A percentile compares a stretch with the other conserved stretches of the same genome.
Evolutionary conservation across 2,329 filamentous ascomycete species (phyloP).

Genomic region (Alternaria conjuncta): DNA sequence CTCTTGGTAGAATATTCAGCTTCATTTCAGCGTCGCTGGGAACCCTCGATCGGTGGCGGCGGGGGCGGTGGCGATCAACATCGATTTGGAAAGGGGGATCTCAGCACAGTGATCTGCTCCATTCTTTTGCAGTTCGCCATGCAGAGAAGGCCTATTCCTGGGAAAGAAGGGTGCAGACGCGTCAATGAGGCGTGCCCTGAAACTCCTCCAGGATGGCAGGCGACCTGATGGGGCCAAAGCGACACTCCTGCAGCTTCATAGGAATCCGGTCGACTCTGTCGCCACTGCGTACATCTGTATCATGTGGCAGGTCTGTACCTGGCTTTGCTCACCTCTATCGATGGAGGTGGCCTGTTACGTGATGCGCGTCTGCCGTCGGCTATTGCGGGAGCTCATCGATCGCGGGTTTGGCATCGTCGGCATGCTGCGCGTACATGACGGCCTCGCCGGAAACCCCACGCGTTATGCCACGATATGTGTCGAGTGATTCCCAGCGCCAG

Average conservation of each 20-base stretch:
- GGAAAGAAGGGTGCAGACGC: background rate
- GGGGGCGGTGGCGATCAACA: background rate
- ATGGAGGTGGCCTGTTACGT: background rate
- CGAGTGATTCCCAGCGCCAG: slow-evolving; percentile 2
- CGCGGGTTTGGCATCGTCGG: background rate
- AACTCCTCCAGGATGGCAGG: background rate
- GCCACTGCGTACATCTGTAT: background rate
- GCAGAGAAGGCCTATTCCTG: background rate
- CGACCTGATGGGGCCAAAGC: background rate
- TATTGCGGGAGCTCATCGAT: background rate
- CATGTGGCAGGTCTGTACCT: background rate
- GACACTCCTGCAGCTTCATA: background rate
- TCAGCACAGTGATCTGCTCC: background rate
- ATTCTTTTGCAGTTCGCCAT: background rate
- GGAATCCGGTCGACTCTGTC: background rate
- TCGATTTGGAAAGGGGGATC: background rate
- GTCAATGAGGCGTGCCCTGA: background rate
- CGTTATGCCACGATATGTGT: slow-evolving; percentile 8
- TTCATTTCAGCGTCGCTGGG: background rate
- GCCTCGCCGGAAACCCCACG: background rate
- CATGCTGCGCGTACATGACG: background rate
- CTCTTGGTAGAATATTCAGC: background rate
- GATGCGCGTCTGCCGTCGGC: background rate
- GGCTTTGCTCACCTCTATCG: background rate
- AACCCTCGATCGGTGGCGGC: background rate